Evolutionary conservation across 495 filamentous ascomycete genomes (phyloP).

Genomic region (Penicillium diatomitis): DNA sequence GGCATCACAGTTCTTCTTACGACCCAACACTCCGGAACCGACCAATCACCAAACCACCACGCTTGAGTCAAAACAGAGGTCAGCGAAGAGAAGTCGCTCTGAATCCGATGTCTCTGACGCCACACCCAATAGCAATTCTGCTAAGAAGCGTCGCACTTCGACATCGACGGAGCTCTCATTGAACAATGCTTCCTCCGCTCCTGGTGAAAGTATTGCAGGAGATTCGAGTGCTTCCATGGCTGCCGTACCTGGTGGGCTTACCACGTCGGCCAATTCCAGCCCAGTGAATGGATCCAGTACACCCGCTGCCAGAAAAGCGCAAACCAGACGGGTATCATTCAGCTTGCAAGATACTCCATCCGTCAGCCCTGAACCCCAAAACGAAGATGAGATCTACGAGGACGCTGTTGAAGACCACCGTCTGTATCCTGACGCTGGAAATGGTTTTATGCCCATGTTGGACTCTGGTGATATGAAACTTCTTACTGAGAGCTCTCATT

Average conservation of each 20-base stretch:
- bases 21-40: neutral
- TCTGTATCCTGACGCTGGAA: conserved; percentile 58
- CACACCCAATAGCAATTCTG: neutral
- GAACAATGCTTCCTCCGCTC: neutral
- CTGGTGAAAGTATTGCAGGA: too few relatives aligned
- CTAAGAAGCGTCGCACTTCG: conserved; percentile 4
- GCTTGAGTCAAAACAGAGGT: neutral
- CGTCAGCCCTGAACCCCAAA: neutral
- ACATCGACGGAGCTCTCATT: neutral
- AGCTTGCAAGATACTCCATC: too few relatives aligned
- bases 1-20: conserved; percentile 4
- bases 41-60: neutral
- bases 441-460: conserved; percentile 31
- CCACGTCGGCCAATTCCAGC: too few relatives aligned
- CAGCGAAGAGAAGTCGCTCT: neutral
- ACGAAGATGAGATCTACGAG: conserved; percentile 22
- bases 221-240: too few relatives aligned
- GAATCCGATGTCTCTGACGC: neutral
- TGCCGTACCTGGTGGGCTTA: too few relatives aligned
- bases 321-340: too few relatives aligned
- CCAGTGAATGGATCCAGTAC: too few relatives aligned
- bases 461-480: conserved; percentile 32
- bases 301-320: too few relatives aligned
- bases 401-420: conserved; percentile 40
- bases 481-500: conserved; percentile 32